Evolutionary conservation across 345 rosid genomes (phyloP).

Genomic region (Ceriops zippeliana): DNA sequence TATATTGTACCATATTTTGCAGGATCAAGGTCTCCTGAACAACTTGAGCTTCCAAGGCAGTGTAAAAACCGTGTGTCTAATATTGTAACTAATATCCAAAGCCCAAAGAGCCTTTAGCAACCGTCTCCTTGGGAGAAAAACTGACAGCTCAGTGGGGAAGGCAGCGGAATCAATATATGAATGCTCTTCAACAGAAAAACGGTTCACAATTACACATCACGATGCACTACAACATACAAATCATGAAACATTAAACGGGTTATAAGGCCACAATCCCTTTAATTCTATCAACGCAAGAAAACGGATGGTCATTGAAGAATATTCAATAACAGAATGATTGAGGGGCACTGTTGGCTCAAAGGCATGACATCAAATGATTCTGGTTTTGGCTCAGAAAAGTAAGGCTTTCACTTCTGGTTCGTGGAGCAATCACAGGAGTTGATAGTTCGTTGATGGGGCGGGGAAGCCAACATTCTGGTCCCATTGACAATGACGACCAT

Average conservation of each 20-base stretch:
- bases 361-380: constrained; percentile 11
- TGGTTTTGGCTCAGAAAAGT: neutral
- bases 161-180: neutral
- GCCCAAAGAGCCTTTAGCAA: no score
- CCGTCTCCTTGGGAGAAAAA: no score
- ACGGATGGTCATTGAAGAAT: neutral
- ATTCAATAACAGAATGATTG: constrained; percentile 21
- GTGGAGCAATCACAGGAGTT: neutral
- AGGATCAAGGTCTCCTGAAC: no score
- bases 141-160: no score
- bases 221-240: neutral
- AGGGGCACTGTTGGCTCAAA: constrained; percentile 10
- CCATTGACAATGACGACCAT: neutral
- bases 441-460: neutral
- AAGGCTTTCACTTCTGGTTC: neutral
- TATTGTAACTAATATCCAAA: no score
- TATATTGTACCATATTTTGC: no score
- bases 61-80: no score
- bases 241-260: neutral
- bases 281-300: neutral
- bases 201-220: no score
- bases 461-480: neutral
- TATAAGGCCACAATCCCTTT: neutral
- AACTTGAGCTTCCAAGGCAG: no score
- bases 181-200: no score